Evolutionary conservation across 305 asterid genomes (phyloP), one percentile per base, ranked within the genome.

Genomic region (Fraxinus greggii): DNA sequence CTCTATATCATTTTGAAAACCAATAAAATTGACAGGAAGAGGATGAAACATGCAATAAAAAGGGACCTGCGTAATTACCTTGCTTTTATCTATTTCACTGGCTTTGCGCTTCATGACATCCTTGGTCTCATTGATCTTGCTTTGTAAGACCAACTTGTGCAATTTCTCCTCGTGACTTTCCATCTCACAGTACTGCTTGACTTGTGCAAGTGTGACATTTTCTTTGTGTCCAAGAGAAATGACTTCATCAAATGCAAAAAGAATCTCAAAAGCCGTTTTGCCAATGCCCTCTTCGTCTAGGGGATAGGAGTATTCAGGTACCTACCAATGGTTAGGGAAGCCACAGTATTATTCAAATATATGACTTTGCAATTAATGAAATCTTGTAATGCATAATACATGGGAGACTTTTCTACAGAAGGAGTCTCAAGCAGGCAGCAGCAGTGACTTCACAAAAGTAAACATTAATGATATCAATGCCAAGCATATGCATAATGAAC

Each of bases 141-240:
- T 94, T 84, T 93, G 94, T 80, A 89, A 45, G 76, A 90, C 93
- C 90, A 93, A 83, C 90, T 91, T 94, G 88, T 94, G 98, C 91
- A 93, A 85, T 83, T 86, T 89, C 80, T 94, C 97, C 89, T 94
- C 98, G 5, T 91, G 97, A 83, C 98, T 94, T 87, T 94, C 98
- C 98, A 94, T 94, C 84, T 93, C 98, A 82, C 97, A 91, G 79
- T 93, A 94, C 92, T 93, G 98, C 84, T 93, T 93, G 88, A 94
- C 98, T 92, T 92, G 98, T 61, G 97, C 89, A 78, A 89, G 93
- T 23, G 95, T 92, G 78, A 92, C 95, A 87, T 89, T 93, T 88
- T 94, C 98, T 84, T 92, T 94, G 94, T 93, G 93, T 70, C 98
- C 97, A 84, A 94, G 89, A 51, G 97, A 93, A 75, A 94, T 91